phyloP scores from a whole-genome alignment of 176 grass and related monocot genomes.

The Eragrostis nindensis region DNA sequence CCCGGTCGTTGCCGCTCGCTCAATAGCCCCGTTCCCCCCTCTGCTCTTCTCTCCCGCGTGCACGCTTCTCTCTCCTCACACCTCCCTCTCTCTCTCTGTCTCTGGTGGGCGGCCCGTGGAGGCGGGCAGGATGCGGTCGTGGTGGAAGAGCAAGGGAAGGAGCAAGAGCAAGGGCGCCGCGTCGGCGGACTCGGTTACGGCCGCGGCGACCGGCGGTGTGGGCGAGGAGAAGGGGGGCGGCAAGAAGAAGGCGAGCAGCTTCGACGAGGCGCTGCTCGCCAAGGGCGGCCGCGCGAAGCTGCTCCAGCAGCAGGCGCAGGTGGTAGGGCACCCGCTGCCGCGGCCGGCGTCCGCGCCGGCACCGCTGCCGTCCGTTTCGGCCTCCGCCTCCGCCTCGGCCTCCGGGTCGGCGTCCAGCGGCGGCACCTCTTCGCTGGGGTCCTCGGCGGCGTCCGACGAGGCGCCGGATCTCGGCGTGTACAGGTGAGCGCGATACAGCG shows the following conservation, averaged over 20 bases:
- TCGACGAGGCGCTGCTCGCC: constrained; percentile 55
- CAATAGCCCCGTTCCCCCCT: constrained; percentile 16
- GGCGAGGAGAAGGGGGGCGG: background rate
- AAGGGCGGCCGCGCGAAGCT: constrained; percentile 1
- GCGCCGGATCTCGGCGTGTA: constrained; percentile 55
- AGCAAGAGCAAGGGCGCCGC: constrained; percentile 11
- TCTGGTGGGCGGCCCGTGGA: background rate
- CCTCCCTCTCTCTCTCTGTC: background rate
- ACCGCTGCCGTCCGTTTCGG: constrained; percentile 34
- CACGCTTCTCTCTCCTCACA: constrained; percentile 19
- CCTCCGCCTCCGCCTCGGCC: constrained; percentile 13
- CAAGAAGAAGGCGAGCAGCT: constrained; percentile 58
- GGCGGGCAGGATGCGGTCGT: constrained; percentile 53
- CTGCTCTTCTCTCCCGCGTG: constrained; percentile 24
- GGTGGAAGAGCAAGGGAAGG: constrained; percentile 65
- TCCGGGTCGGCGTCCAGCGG: constrained; percentile 40
- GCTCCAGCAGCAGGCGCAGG: background rate
- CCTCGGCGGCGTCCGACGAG: constrained; percentile 71
- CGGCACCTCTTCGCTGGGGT: constrained; percentile 57
- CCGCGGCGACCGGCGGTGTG: too few relatives aligned
- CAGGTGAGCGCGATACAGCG: constrained; percentile 42
- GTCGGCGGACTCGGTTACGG: background rate
- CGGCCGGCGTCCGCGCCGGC: constrained; percentile 49
- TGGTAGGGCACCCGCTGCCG: constrained; percentile 58
- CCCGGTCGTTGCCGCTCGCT: constrained; percentile 39